These are phyloP conservation scores for Dictyostelium capitatum DNA, from an alignment of 78 protist genomes.

Conservation along the genomic window DNA sequence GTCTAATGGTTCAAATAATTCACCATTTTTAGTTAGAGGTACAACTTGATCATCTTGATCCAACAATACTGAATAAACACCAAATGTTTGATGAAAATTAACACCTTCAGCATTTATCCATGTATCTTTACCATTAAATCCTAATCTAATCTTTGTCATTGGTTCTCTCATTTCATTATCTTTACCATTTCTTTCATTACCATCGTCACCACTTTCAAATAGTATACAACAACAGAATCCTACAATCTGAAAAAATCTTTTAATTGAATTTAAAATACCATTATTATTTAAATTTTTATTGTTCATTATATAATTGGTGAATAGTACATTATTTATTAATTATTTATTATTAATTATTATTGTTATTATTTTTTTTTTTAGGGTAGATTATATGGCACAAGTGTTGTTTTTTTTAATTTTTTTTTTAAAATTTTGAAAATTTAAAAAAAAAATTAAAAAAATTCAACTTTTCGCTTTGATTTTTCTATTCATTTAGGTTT, in stretches of 20 bases:
- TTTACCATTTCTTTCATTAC: neutral
- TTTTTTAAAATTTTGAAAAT: too few relatives aligned
- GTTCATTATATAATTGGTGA: too few relatives aligned
- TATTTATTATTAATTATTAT: too few relatives aligned
- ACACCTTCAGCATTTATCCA: conserved; percentile 47
- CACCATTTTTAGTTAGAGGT: conserved; percentile 66
- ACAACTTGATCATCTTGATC: conserved; percentile 46
- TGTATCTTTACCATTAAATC: conserved; percentile 53
- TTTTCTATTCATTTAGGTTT: too few relatives aligned
- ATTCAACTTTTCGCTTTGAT: too few relatives aligned
- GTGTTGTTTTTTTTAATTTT: too few relatives aligned
- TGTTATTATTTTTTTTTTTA: too few relatives aligned
- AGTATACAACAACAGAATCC: conserved; percentile 1
- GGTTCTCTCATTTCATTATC: neutral
- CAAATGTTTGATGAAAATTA: conserved; percentile 70
- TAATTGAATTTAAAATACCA: neutral
- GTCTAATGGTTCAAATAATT: conserved; percentile 31
- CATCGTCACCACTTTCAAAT: neutral
- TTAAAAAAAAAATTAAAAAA: too few relatives aligned
- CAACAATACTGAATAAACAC: conserved; percentile 28
- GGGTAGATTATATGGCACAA: too few relatives aligned
- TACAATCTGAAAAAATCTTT: neutral
- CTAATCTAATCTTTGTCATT: conserved; percentile 31
- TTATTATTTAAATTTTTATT: neutral
- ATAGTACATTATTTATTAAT: too few relatives aligned